Conservation (phyloP, 1,139 yeast genomes). For the Tardiomyces depauwii region DNA sequence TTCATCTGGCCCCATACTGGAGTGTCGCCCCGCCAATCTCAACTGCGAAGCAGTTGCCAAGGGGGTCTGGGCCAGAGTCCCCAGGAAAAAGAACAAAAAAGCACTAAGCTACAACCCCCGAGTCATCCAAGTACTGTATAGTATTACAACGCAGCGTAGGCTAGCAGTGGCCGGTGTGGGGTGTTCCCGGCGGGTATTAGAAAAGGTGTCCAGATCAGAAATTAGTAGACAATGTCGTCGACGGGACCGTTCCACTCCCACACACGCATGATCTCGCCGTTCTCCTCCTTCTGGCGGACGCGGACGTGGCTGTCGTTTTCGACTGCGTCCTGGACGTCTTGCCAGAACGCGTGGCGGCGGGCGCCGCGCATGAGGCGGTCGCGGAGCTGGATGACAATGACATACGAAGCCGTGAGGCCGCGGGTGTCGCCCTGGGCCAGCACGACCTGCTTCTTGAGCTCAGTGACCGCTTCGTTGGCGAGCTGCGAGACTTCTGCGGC, state of each 20-base stretch:
- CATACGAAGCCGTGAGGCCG: slow-evolving; percentile 34
- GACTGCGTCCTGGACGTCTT: slow-evolving; percentile 41
- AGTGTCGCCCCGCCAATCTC: neutral
- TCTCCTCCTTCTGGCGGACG: slow-evolving; percentile 51
- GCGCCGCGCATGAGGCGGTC: slow-evolving; percentile 46
- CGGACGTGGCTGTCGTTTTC: slow-evolving; percentile 60
- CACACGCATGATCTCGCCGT: slow-evolving; percentile 79
- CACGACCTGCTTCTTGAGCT: slow-evolving; percentile 27
- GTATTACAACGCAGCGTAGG: neutral
- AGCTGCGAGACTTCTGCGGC: slow-evolving; percentile 16
- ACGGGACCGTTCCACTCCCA: slow-evolving; percentile 71
- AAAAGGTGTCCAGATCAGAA: too few species aligned
- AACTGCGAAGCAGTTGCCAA: too few species aligned
- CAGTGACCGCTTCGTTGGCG: slow-evolving; percentile 20
- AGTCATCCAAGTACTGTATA: neutral
- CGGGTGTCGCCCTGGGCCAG: slow-evolving; percentile 23
- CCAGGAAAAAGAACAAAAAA: neutral
- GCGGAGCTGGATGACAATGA: slow-evolving; percentile 69
- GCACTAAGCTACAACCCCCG: neutral
- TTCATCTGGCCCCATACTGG: neutral
- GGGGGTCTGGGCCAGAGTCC: neutral
- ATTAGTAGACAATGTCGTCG: neutral
- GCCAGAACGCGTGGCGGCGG: slow-evolving; percentile 48
- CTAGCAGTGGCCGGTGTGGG: too few species aligned
- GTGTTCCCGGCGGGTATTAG: neutral